phyloP scores from a whole-genome alignment of 306 rosid genomes.

The Ceratonia siliqua region DNA sequence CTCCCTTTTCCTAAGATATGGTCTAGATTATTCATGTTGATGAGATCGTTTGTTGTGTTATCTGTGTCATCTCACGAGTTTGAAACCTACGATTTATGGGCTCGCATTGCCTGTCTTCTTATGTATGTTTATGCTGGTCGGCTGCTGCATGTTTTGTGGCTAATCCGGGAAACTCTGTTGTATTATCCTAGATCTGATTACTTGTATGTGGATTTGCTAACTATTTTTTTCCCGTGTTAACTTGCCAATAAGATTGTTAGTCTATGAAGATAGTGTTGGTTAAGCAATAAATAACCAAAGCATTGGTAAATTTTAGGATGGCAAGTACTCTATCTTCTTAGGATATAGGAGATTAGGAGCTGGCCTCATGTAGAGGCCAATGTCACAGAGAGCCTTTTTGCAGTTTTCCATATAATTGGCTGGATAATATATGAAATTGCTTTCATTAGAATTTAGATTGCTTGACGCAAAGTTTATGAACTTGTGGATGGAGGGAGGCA shows the following conservation, averaged over 20 bases:
- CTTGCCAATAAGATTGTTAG: background rate
- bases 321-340: background rate
- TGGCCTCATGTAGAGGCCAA: too few relatives aligned
- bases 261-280: background rate
- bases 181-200: background rate
- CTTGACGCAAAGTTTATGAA: background rate
- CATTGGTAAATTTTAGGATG: background rate
- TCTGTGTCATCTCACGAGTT: background rate
- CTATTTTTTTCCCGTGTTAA: background rate
- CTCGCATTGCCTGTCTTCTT: background rate
- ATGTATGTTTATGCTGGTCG: background rate
- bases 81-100: background rate
- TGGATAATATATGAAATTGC: background rate
- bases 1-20: background rate
- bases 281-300: background rate
- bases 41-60: background rate
- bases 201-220: background rate
- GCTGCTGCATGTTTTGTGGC: background rate
- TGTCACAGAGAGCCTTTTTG: too few relatives aligned
- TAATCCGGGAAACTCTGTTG: background rate
- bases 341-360: background rate
- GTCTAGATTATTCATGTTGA: background rate
- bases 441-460: background rate
- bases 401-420: background rate
- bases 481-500: background rate